Percentiles rank a stretch among this genome's conserved stretches.
Conservation (phyloP, 106 monocot species). For the Platanthera guangdongensis region DNA sequence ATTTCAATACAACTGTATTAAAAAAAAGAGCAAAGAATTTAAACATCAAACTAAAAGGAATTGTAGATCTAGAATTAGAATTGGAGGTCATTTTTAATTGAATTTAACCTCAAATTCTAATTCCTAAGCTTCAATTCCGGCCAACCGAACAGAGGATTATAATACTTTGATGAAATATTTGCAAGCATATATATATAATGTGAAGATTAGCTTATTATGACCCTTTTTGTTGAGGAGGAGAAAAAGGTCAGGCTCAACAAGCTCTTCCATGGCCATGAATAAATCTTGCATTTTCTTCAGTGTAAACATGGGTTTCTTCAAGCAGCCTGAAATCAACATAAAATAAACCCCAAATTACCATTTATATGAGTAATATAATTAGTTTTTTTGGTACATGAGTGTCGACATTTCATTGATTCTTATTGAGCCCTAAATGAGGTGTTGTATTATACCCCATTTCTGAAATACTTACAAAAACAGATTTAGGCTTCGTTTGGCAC, state of each 20-base stretch:
- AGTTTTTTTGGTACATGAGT: background rate
- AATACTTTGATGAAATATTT: too few relatives aligned
- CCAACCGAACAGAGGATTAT: too few relatives aligned
- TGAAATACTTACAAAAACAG: background rate
- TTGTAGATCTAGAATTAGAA: too few relatives aligned
- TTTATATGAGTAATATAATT: background rate
- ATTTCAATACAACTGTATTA: background rate
- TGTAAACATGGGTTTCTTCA: constrained; percentile 76
- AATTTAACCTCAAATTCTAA: too few relatives aligned
- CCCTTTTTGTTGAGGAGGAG: background rate
- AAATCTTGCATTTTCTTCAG: constrained; percentile 69
- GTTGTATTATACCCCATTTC: background rate
- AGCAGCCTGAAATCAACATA: constrained; percentile 27
- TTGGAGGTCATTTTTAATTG: too few relatives aligned
- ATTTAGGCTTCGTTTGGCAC: too few relatives aligned
- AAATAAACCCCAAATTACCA: background rate
- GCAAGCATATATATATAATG: too few relatives aligned
- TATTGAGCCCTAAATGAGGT: too few relatives aligned
- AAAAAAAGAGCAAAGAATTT: background rate
- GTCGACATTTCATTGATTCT: too few relatives aligned
- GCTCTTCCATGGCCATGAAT: constrained; percentile 65
- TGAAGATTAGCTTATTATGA: too few relatives aligned
- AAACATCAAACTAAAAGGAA: background rate
- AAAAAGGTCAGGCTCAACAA: constrained; percentile 14
- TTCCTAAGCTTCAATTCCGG: too few relatives aligned